Conservation (phyloP, 139 green algal genomes). For the Protoeuglena noctilucae region DNA sequence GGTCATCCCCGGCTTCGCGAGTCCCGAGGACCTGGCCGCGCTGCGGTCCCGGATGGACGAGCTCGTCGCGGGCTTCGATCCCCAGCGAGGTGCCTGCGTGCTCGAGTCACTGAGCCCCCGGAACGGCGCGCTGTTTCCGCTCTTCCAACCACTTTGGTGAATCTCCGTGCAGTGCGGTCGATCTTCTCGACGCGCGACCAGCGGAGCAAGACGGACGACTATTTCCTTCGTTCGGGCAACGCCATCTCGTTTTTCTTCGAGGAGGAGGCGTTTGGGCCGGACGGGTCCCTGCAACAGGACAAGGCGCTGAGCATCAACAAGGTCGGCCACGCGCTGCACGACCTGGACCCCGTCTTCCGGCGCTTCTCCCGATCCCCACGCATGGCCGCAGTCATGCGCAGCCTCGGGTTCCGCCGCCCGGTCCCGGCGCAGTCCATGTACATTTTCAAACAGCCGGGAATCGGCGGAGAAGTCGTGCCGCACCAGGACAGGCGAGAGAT, state of each 20-base stretch:
- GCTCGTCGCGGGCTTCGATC: background rate
- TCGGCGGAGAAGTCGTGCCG: conserved; percentile 75
- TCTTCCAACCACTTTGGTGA: conserved; percentile 13
- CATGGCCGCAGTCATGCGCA: conserved; percentile 35
- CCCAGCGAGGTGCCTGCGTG: background rate
- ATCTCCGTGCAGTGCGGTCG: background rate
- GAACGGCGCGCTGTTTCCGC: conserved; percentile 7
- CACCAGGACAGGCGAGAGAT: conserved; percentile 77
- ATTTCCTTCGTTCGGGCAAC: conserved; percentile 54
- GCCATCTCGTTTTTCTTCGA: conserved; percentile 55
- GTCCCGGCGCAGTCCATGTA: conserved; percentile 90
- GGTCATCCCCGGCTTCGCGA: conserved; percentile 23
- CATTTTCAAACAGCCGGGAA: conserved; percentile 77
- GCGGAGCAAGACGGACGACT: conserved; percentile 42
- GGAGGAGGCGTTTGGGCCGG: conserved; percentile 62
- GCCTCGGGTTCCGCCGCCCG: conserved; percentile 54
- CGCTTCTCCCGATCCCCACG: conserved; percentile 49
- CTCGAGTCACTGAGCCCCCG: background rate
- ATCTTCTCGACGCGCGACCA: conserved; percentile 11
- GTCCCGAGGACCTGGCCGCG: conserved; percentile 10
- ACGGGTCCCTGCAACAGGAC: conserved; percentile 24
- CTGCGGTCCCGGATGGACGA: background rate
- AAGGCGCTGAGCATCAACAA: conserved; percentile 77
- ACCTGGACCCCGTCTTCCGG: conserved; percentile 74
- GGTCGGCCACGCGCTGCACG: conserved; percentile 55